Percentiles rank a stretch among this genome's conserved stretches.
Conservation (phyloP, 495 filamentous ascomycete genomes). For the Penicillium lagena region DNA sequence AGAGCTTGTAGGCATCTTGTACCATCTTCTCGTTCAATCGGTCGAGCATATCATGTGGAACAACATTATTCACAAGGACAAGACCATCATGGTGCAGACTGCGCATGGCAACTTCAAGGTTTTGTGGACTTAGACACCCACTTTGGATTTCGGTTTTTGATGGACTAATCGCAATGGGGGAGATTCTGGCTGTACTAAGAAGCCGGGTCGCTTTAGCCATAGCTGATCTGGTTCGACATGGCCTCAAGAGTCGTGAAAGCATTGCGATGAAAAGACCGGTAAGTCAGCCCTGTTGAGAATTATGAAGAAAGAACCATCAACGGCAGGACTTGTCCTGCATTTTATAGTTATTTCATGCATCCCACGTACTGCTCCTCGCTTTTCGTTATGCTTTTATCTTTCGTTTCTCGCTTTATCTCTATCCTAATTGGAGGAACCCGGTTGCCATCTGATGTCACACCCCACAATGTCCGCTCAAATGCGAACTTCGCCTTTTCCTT, state of each 20-base stretch:
- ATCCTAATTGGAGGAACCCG: no score
- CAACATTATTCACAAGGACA: constrained; percentile 42
- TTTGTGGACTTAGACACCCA: constrained; percentile 20
- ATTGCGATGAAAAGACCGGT: no score
- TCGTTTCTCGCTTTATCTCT: constrained; percentile 5
- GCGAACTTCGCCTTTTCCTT: no score
- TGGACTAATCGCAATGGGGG: constrained; percentile 11
- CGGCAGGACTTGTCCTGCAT: no score
- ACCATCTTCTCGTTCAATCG: constrained; percentile 46
- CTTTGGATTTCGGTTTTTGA: constrained; percentile 10
- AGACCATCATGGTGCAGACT: constrained; percentile 45
- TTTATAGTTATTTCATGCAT: no score
- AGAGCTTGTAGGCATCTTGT: constrained; percentile 37
- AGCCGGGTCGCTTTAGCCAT: no score
- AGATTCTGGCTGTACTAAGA: neutral
- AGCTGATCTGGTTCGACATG: no score
- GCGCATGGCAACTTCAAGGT: constrained; percentile 43
- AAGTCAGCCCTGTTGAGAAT: no score
- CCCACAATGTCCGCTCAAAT: no score
- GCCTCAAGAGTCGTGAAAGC: no score
- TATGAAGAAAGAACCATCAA: no score
- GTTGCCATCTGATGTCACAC: no score
- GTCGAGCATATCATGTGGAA: constrained; percentile 37
- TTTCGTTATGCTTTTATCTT: neutral
- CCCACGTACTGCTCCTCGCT: neutral